Evolutionary conservation across 2,329 filamentous ascomycete species (phyloP).

Genomic region (Aspergillus candidus): DNA sequence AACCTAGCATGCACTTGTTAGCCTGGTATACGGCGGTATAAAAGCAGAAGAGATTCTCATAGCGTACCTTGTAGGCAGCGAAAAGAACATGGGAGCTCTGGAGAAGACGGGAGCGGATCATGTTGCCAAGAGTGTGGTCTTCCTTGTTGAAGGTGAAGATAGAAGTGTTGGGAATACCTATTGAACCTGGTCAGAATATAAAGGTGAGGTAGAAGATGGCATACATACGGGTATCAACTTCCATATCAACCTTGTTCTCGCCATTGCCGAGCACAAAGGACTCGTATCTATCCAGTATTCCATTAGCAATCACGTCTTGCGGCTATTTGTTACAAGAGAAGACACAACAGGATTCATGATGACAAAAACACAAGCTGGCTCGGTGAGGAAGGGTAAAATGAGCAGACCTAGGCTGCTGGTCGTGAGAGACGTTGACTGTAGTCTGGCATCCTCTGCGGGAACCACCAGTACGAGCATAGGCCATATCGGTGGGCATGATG

Average conservation of each 20-base stretch:
- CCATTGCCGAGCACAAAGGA: slow-evolving; percentile 80
- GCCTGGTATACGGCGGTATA: slow-evolving; percentile 10
- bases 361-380: neutral
- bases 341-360: neutral
- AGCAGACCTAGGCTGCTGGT: slow-evolving; percentile 18
- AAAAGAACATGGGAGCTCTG: slow-evolving; percentile 79
- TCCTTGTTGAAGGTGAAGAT: slow-evolving; percentile 96
- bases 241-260: slow-evolving; percentile 89
- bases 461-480: slow-evolving; percentile 12
- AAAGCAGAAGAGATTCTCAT: neutral
- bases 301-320: slow-evolving; percentile 6
- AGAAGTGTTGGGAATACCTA: slow-evolving; percentile 87
- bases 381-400: neutral
- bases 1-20: slow-evolving; percentile 24
- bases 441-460: slow-evolving; percentile 16
- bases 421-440: slow-evolving; percentile 15
- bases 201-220: neutral
- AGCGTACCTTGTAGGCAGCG: slow-evolving; percentile 78
- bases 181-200: neutral
- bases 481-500: slow-evolving; percentile 15
- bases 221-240: slow-evolving; percentile 75
- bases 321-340: neutral
- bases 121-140: slow-evolving; percentile 90
- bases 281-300: slow-evolving; percentile 63
- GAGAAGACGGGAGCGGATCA: slow-evolving; percentile 79